Base-by-base conservation (phyloP, 2,329 filamentous ascomycete genomes). In the Aureobasidium sp. region DNA sequence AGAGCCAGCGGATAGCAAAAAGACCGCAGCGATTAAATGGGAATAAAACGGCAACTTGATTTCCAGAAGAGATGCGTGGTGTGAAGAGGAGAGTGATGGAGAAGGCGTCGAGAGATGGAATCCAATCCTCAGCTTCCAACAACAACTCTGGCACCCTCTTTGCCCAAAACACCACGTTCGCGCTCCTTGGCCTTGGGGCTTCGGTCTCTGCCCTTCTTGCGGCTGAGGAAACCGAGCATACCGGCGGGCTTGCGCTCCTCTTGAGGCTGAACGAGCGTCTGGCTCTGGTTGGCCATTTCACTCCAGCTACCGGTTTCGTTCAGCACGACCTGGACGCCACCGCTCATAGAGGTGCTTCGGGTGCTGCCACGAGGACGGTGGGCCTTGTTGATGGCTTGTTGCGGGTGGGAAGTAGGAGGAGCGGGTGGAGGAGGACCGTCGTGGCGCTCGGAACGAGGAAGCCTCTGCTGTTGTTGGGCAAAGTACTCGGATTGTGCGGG, bases 221-320 rank as follows among this genome's bases (percentile, higher is more conserved):
- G 82, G 65, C 84, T 89, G 63, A 97, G 79, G 73, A 99, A 95
- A 1, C 90, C 89, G 65, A 97, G 87, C 81, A 96, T 93, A 57
- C 92, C 90, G 19, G 86, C 85, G n/a, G 85, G 83, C 65, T 81
- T 75, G 62, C 81, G 77, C 10, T 69, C 72, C 71, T 81, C 87
- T 65, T 75, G 78, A 62, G 50, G 62, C 65, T 62, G 85, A 84
- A 78, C 67, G 40, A 93, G 78, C 3, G 87, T 91, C 54, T 87
- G 83, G 68, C 90, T 92, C 68, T 92, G 88, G 62, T 92, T 87
- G 51, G 90, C 90, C 71, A 96, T 82, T 64, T 95, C 89, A 49
- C 88, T 92, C 93, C 92, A 97, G 73, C 88, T 93, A 62, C 90
- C 89, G 17, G 87, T 85, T 68, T 91, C 91, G 67, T 95, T 92